Evolutionary conservation across 768 basidiomycete genomes (phyloP).

Genomic region (Podaxis sp.): DNA sequence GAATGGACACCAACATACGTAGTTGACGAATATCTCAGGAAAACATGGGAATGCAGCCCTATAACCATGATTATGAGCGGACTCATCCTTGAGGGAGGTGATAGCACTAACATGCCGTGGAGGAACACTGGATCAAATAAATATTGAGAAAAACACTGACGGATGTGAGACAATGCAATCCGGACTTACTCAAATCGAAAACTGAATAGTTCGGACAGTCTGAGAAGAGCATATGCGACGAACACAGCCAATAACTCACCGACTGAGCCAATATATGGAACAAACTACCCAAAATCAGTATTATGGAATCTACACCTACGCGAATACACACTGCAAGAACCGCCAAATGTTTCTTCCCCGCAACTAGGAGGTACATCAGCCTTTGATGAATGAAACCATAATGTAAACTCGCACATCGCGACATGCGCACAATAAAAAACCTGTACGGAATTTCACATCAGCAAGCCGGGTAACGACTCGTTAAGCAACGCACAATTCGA

Average conservation of each 20-base stretch:
- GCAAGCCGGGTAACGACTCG: not conserved
- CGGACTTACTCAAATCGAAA: not conserved
- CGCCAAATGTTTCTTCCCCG: not conserved
- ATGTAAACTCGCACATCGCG: not conserved
- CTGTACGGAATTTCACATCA: not conserved
- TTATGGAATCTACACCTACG: not conserved
- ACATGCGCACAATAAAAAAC: conserved; percentile 5
- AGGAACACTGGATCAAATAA: not conserved
- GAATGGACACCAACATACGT: not conserved
- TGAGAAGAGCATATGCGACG: not conserved
- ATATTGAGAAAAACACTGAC: not conserved
- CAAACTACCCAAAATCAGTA: not conserved
- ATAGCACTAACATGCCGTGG: not conserved
- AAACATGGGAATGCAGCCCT: not conserved
- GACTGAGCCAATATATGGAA: not conserved
- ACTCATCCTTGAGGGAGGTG: not conserved
- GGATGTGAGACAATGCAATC: not conserved
- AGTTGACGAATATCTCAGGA: not conserved
- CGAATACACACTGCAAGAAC: not conserved
- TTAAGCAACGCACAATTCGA: conserved; percentile 3
- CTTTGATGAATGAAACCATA: not conserved
- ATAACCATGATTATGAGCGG: not conserved
- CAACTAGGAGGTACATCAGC: not conserved
- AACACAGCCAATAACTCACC: not conserved
- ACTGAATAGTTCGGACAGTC: not conserved